Conservation (phyloP, 768 basidiomycete species). For the Tephrocybe sp. region DNA sequence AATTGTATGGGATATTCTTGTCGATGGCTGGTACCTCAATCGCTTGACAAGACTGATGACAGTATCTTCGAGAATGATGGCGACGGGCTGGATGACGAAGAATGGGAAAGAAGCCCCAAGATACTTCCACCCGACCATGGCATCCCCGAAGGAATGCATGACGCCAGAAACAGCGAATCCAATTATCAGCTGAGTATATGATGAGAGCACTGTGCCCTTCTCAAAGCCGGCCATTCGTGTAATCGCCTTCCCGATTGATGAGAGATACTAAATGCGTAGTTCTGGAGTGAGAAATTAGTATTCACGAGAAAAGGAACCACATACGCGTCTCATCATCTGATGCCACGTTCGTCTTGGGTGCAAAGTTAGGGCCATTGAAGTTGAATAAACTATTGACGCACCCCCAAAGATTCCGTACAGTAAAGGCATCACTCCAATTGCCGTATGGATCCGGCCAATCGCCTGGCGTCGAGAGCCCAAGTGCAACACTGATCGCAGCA, state of each 20-base stretch:
- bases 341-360: conserved; percentile 26
- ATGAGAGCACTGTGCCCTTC: conserved; percentile 20
- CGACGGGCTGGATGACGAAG: conserved; percentile 29
- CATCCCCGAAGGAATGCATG: conserved; percentile 28
- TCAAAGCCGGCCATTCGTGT: conserved; percentile 13
- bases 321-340: conserved; percentile 24
- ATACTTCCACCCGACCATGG: conserved; percentile 19
- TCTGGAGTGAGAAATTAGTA: neutral
- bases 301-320: conserved; percentile 5
- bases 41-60: conserved; percentile 17
- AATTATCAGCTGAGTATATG: conserved; percentile 23
- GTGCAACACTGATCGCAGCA: conserved; percentile 9
- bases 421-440: conserved; percentile 26
- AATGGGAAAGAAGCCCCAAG: conserved; percentile 24
- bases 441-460: conserved; percentile 31
- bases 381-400: conserved; percentile 13
- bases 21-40: neutral
- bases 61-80: conserved; percentile 29
- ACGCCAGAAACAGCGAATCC: conserved; percentile 28
- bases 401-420: conserved; percentile 31
- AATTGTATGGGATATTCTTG: neutral
- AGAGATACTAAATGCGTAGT: conserved; percentile 15
- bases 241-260: conserved; percentile 19
- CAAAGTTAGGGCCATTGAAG: neutral
- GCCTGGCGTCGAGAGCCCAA: conserved; percentile 16